phyloP scores from a whole-genome alignment of 768 basidiomycete species.

The Mycena vulgaris region DNA sequence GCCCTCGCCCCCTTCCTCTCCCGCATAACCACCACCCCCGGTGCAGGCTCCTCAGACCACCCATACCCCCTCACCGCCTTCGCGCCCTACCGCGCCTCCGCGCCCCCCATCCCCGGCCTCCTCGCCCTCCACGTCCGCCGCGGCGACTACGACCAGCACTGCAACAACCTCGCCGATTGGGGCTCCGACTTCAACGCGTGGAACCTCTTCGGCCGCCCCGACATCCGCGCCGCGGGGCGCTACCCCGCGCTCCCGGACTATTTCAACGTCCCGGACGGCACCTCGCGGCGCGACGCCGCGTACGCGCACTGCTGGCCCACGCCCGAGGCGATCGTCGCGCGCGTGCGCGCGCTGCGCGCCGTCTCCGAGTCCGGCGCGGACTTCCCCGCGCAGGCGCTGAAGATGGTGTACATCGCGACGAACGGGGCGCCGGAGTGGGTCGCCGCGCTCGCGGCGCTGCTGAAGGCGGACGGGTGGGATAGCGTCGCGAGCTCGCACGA shows the following conservation, averaged over 20 bases:
- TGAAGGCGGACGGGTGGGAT: conserved; percentile 6
- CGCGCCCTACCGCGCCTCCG: conserved; percentile 14
- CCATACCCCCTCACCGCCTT: conserved; percentile 23
- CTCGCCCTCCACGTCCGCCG: conserved; percentile 34
- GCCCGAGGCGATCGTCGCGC: background rate
- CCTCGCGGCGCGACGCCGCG: background rate
- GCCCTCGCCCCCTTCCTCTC: conserved; percentile 20
- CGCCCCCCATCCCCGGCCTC: conserved; percentile 26
- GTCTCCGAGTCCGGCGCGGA: background rate
- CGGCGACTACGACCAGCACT: conserved; percentile 34
- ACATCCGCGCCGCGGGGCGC: background rate
- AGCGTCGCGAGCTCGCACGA: conserved; percentile 18
- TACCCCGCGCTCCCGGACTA: conserved; percentile 28
- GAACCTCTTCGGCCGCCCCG: conserved; percentile 26
- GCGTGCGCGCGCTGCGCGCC: conserved; percentile 1
- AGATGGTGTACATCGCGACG: conserved; percentile 24
- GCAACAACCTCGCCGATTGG: conserved; percentile 25
- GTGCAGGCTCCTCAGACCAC: background rate
- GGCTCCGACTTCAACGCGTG: conserved; percentile 25
- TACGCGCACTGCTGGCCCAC: conserved; percentile 26
- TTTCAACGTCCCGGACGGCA: background rate
- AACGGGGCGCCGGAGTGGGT: conserved; percentile 16
- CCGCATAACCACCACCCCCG: conserved; percentile 8
- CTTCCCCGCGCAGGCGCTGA: background rate
- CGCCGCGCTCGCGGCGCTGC: background rate